Percentiles rank a stretch among this genome's conserved stretches.
These are phyloP conservation scores for Aeschynomene evenia DNA, from an alignment of 306 rosid species.

Conservation along the genomic window DNA sequence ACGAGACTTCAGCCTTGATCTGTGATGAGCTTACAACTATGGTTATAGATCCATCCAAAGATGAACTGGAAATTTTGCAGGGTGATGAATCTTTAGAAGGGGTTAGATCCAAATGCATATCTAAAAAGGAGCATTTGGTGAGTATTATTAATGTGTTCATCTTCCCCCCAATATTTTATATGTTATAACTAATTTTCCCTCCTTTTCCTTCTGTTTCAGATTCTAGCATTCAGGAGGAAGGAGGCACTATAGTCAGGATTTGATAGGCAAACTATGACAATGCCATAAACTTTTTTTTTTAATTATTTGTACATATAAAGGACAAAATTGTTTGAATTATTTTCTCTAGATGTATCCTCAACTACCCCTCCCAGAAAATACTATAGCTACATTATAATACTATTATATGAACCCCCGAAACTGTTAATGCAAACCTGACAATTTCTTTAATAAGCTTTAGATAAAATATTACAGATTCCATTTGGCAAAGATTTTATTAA, in stretches of 20 bases:
- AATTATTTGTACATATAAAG: constrained; percentile 24
- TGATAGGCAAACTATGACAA: constrained; percentile 3
- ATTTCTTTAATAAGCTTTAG: constrained; percentile 19
- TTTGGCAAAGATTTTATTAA: background rate
- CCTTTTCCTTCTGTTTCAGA: constrained; percentile 53
- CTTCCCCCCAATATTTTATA: background rate
- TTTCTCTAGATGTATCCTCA: constrained; percentile 21
- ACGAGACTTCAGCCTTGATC: constrained; percentile 13
- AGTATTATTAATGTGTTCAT: constrained; percentile 23
- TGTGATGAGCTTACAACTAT: constrained; percentile 37
- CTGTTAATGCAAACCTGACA: constrained; percentile 23
- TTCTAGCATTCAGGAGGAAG: constrained; percentile 74
- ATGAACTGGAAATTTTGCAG: constrained; percentile 63
- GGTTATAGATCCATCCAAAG: constrained; percentile 50
- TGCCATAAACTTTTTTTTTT: constrained; percentile 13
- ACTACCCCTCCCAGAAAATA: background rate
- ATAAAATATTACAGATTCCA: constrained; percentile 13
- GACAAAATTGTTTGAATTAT: background rate
- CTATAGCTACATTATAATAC: background rate
- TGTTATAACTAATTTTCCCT: background rate
- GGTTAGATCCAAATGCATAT: constrained; percentile 55
- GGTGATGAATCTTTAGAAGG: constrained; percentile 66
- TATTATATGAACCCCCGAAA: constrained; percentile 16
- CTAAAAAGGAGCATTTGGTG: constrained; percentile 63
- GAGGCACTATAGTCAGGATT: constrained; percentile 28